Percentiles rank a stretch among this genome's conserved stretches.
Conservation (phyloP, 352 stramenopile species). For the Aphanomyces cochlioides region DNA sequence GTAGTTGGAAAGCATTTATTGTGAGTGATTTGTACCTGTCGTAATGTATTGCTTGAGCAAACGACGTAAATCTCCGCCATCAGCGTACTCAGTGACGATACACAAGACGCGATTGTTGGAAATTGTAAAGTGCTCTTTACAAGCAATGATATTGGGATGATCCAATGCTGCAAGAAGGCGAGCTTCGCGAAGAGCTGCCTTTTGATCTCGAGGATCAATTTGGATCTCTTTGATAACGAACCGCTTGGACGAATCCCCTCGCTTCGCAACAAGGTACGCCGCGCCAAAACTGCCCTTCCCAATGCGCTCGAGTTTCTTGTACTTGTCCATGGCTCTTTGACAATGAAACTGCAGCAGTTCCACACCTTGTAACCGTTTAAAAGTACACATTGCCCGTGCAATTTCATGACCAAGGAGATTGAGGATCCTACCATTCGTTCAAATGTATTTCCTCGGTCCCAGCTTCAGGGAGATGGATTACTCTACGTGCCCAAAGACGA, state of each 20-base stretch:
- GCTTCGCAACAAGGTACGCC: slow-evolving; percentile 60
- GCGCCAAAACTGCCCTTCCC: slow-evolving; percentile 67
- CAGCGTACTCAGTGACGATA: slow-evolving; percentile 83
- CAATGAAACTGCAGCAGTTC: neutral
- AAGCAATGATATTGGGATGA: slow-evolving; percentile 82
- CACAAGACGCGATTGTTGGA: slow-evolving; percentile 47
- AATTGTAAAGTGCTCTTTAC: slow-evolving; percentile 70
- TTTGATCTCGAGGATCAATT: slow-evolving; percentile 62
- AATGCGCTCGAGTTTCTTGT: slow-evolving; percentile 72
- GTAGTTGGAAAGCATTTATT: neutral
- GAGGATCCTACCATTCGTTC: neutral
- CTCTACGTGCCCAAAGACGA: slow-evolving; percentile 40
- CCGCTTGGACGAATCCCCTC: slow-evolving; percentile 39
- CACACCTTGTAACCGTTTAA: slow-evolving; percentile 2
- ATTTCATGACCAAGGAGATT: slow-evolving; percentile 1
- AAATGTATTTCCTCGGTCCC: slow-evolving; percentile 15
- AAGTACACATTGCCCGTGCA: neutral
- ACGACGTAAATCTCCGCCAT: slow-evolving; percentile 66
- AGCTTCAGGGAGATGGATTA: slow-evolving; percentile 40
- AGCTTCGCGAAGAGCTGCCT: slow-evolving; percentile 57
- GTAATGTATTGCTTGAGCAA: slow-evolving; percentile 41
- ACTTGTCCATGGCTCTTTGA: slow-evolving; percentile 62
- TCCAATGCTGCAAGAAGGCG: slow-evolving; percentile 62
- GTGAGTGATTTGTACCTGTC: neutral
- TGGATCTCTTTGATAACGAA: slow-evolving; percentile 73